phyloP scores from a whole-genome alignment of 352 stramenopile genomes.

The Phytophthora litchii region DNA sequence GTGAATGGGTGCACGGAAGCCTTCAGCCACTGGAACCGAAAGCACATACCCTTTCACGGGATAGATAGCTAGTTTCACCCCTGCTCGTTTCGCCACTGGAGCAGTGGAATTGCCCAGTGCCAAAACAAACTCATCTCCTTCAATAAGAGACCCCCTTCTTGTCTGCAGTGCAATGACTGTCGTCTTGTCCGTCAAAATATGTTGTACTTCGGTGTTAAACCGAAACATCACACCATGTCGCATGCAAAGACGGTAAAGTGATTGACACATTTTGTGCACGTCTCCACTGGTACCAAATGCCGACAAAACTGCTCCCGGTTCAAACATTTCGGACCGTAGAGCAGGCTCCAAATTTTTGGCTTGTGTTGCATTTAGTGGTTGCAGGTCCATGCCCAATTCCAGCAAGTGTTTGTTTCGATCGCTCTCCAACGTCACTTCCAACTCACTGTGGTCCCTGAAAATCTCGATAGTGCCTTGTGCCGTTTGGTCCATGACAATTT shows the following conservation, averaged over 20 bases:
- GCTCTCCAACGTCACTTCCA: slow-evolving; percentile 74
- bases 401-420: slow-evolving; percentile 73
- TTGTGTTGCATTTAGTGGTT: slow-evolving; percentile 58
- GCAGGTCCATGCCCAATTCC: slow-evolving; percentile 82
- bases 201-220: slow-evolving; percentile 84
- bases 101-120: slow-evolving; percentile 82
- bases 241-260: slow-evolving; percentile 79
- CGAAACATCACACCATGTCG: slow-evolving; percentile 89
- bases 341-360: slow-evolving; percentile 75
- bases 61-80: slow-evolving; percentile 83
- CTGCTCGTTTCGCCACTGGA: slow-evolving; percentile 65
- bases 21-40: slow-evolving; percentile 73
- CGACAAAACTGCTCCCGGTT: slow-evolving; percentile 73
- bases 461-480: slow-evolving; percentile 85
- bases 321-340: slow-evolving; percentile 61
- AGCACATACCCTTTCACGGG: slow-evolving; percentile 88
- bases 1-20: slow-evolving; percentile 69
- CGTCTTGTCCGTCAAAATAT: slow-evolving; percentile 79
- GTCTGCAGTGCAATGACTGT: slow-evolving; percentile 84
- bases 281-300: slow-evolving; percentile 86
- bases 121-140: slow-evolving; percentile 88
- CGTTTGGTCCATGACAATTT: slow-evolving; percentile 88
- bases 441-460: slow-evolving; percentile 57
- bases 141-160: slow-evolving; percentile 78
- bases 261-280: slow-evolving; percentile 90